Evolutionary conservation across 148 eudicot species (phyloP), one percentile per base, ranked within the genome.

Genomic region (Spergularia marina): DNA sequence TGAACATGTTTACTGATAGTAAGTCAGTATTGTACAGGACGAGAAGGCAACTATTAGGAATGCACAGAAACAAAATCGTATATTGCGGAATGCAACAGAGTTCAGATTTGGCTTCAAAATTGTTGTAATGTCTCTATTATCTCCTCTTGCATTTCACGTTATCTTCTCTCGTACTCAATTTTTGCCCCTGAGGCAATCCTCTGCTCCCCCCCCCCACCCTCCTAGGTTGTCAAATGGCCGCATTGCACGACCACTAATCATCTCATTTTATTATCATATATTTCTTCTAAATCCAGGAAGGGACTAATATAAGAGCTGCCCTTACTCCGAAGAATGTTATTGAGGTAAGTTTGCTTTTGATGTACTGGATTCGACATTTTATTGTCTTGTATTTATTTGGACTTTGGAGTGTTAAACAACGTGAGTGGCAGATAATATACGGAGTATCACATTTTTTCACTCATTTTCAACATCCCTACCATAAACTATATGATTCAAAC

Each of bases 21-120:
- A 70, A 36, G 73, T 47, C 70, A 34, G 77, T 57, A 25, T 73
- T 76, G 56, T 79, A 77, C 94, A 95, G 98, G 98, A 95, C 77
- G 97, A 94, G 72, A 90, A 90, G 85, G 98, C 86, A 78, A 71
- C 89, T 39, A 92, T 83, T 79, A 94, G 89, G 86, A 82, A 81
- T 74, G 97, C 98, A 75, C 54, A 83, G 73, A 88, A 83, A 78
- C 98, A 92, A 76, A 84, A 80, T 72, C 97, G 96, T 25, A 82
- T 84, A 20, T 66, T 95, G 80, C 83, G 86, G 74, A 68, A 84
- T 56, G 88, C 94, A 47, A 92, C 87, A n/a, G 91, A 88, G 16
- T 95, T 95, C 70, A 83, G 91, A 92, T 95, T 90, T 71, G 97
- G 98, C 80, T 95, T 90, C 88, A 95, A 95, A 73, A 83, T 95